phyloP scores from a whole-genome alignment of 176 grass and related monocot species.

The Phragmites australis region DNA sequence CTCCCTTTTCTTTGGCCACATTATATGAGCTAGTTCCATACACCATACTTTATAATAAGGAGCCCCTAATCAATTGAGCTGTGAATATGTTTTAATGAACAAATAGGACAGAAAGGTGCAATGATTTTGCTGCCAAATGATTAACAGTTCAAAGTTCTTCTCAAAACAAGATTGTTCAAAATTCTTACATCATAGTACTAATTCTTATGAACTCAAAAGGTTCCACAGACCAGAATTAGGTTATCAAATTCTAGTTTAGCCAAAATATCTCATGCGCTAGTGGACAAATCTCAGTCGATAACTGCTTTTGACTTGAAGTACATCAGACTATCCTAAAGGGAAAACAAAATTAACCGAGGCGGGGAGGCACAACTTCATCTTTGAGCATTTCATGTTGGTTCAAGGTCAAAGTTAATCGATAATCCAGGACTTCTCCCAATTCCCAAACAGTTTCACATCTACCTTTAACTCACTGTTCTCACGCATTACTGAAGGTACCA shows the following conservation, averaged over 20 bases:
- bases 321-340: constrained; percentile 6
- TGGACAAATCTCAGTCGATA: background rate
- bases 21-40: constrained; percentile 7
- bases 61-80: background rate
- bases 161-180: background rate
- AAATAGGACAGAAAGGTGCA: background rate
- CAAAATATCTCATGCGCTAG: background rate
- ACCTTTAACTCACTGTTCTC: background rate
- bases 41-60: background rate
- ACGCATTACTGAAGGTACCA: background rate
- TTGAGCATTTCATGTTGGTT: background rate
- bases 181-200: background rate
- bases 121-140: constrained; percentile 1
- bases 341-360: background rate
- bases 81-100: background rate
- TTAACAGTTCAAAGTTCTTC: background rate
- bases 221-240: background rate
- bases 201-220: background rate
- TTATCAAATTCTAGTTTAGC: background rate
- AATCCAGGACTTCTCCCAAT: background rate
- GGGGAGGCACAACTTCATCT: background rate
- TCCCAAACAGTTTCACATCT: background rate
- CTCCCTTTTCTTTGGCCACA: background rate
- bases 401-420: background rate
- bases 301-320: background rate